These are phyloP conservation scores for Cordyceps fumosorosea DNA, from an alignment of 2,329 filamentous ascomycete genomes.

Conservation along the genomic window DNA sequence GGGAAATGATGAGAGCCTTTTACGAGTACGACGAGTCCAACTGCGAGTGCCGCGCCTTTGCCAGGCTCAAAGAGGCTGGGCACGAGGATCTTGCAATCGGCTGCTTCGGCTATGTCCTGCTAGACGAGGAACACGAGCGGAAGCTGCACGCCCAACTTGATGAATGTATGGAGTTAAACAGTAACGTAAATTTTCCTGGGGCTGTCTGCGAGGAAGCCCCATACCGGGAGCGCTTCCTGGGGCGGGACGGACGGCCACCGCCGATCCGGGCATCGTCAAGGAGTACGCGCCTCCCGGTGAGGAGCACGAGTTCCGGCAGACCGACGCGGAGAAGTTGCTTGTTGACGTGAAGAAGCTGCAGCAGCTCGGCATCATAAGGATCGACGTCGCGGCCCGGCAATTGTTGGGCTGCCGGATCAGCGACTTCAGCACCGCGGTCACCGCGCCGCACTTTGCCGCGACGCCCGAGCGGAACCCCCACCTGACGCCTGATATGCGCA, in stretches of 20 bases:
- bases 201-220: not conserved
- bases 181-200: not conserved
- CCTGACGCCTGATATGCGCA: not conserved
- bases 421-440: not conserved
- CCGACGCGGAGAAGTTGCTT: not conserved
- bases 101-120: not conserved
- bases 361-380: not conserved
- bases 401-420: not conserved
- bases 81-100: not conserved
- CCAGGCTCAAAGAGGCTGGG: not conserved
- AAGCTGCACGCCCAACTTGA: not conserved
- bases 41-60: not conserved
- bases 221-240: not conserved
- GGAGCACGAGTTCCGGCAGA: not conserved
- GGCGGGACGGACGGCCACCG: not conserved
- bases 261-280: not conserved
- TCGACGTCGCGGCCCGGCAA: not conserved
- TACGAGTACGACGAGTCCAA: not conserved
- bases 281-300: not conserved
- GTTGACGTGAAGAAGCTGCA: not conserved
- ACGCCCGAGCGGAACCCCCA: not conserved
- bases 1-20: not conserved
- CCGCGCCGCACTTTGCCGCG: not conserved
- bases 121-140: not conserved
- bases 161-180: not conserved